Base-by-base conservation (phyloP, 805 yeast species). In the Lipomyces oligophaga region DNA sequence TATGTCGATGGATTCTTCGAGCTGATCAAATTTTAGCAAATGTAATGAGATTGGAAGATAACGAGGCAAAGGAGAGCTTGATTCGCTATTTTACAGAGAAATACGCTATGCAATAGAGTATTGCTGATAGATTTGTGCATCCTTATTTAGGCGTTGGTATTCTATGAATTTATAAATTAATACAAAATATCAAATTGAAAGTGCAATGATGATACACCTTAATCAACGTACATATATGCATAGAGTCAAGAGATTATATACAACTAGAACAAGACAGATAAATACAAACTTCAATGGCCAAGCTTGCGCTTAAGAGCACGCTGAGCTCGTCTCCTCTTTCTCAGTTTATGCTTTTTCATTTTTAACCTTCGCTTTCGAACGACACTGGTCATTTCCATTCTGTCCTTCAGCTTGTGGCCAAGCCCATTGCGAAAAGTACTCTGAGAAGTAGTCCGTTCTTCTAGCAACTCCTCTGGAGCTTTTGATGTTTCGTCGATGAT, bases 301-400 rank as follows among this genome's bases (percentile, higher is more conserved):
- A 64, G 60, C 55, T 64, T 62, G 41, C 73, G 58, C 42, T 69
- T 63, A 52, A 64, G 57, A 16, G 71, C 64, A 26, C 94, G 78
- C 68, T 89, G 95, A 37, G 81, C 85, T 78, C 81, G 88, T 79
- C 97, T 84, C 78, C 97, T 85, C 82, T 93, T 93, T 73, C 93
- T 84, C 66, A 87, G 76, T 74, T 93, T 93, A 70, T 93, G 98
- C 65, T 89, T 86, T 79, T 90, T 93, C 97, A 93, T 93, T 76
- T 88, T 90, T 67, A 85, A 79, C 69, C 85, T 79, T 72, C 98
- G 81, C 63, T 70, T 70, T 40, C 75, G 64, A 55, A 63, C 63
- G 31, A 70, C 75, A 38, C 68, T 61, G 18, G 72, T 67, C 44
- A 56, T 18, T 16, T 55, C 39, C 54, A 59, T 45, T 11, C 18